Base-by-base conservation (phyloP, 164 flowering plant genomes). In the Euptelea pleiosperma region DNA sequence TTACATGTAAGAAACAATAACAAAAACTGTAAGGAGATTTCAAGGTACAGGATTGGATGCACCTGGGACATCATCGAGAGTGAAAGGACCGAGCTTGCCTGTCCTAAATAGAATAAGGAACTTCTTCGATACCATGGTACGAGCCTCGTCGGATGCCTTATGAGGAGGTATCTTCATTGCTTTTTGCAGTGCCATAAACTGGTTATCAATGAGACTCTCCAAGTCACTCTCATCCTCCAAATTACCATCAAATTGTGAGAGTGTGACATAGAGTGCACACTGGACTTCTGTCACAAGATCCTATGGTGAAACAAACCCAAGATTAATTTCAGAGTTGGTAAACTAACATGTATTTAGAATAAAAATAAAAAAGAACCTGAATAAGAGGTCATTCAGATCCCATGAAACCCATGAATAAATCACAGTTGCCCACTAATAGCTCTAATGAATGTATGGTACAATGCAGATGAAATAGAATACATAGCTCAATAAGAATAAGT, bases 71-170 rank as follows among this genome's bases (percentile, higher is more conserved):
- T 81, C 83, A 55, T 92, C 98, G 18, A 92, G 89, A 55, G 85
- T 83, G 77, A 89, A 85, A 15, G 79, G 85, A 16, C 96, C 98
- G 15, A 92, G 89, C 65, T 84, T 92, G 42, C 96, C 98, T 0
- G 73, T 69, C 70, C 98, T 77, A 70, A 92, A 92, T 43, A 92
- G 75, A 15, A 86, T 77, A 21, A 92, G 84, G 47, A 92, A 83
- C 69, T 83, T 89, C 75, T 89, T 92, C 8, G 98, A 76, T 7
- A 87, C 89, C 84, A 80, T 81, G 24, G 68, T 55, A 11, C 96
- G 93, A 57, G 89, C 94, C 63, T 89, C 93, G 1, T 66, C 60
- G 22, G 82, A 72, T 35, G 84, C 83, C 56, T 78, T 81, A 22
- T 75, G 84, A 47, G 95, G 79, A 44, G 98, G 79, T 70, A 89